Evolutionary conservation across 2,329 filamentous ascomycete genomes (phyloP), one percentile per base, ranked within the genome.

Genomic region (Daldinia sp.): DNA sequence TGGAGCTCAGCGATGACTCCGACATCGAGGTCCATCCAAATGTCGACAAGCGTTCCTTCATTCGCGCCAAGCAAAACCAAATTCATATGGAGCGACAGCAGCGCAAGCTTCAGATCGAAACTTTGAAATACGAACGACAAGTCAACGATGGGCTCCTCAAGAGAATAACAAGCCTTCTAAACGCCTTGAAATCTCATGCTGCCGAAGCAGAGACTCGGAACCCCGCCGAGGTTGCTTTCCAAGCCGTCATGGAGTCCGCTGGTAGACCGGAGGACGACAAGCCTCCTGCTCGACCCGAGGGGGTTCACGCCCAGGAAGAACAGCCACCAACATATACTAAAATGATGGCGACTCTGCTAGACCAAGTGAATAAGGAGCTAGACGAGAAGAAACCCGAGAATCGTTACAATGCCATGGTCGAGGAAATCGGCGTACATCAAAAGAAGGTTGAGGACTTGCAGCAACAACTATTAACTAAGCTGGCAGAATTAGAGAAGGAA

Each of bases 21-120:
- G 96, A 99, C 78, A 91, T 99, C 76, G 96, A 99, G 83, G 96
- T 98, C 58, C 96, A 99, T 81, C 96, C 96, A 68, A 99, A 99
- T 79, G 96, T 99, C 79, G 96, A 99, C 84, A 99, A 99, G 82
- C 89, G 92, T 58, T 98, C 95, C 68, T 99, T 99, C 82, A 99
- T 99, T 80, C 93, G 95, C 73, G 97, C 96, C 72, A 99, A 99
- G 83, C 96, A 98, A 84, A 92, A 90, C 75, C 94, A 99, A 82
- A 99, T 99, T 76, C 96, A 99, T 81, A 90, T 94, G 78, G 92
- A 98, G 79, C 91, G 96, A 62, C 86, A 90, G 73, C 92, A 97
- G 76, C 91, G 96, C 64, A 93, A 92, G 79, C 90, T 92, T 75
- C 91, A 97, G 77, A 98, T 99, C 79, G 90, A 92, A 75, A 96